These are phyloP conservation scores for Penicillium aurantiogriseum DNA, from an alignment of 2,329 filamentous ascomycete genomes.

Conservation along the genomic window DNA sequence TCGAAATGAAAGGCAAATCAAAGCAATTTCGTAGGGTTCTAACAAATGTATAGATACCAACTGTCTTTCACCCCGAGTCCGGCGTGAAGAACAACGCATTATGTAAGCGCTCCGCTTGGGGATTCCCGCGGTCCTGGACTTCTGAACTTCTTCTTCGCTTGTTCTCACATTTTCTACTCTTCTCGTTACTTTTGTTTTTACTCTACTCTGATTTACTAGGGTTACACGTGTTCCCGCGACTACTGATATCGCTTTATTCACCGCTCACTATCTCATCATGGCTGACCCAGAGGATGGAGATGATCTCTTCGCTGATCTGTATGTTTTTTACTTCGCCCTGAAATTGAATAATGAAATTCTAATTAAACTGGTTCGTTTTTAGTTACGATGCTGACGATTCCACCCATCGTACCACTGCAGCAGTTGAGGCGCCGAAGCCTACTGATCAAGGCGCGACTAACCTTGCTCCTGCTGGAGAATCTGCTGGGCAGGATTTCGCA, in stretches of 20 bases:
- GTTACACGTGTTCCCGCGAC: neutral
- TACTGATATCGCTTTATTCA: neutral
- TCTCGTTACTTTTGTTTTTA: neutral
- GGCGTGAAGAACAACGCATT: neutral
- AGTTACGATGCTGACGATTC: slow-evolving; percentile 69
- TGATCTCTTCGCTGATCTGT: slow-evolving; percentile 95
- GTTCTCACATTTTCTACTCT: neutral
- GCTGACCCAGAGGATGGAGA: slow-evolving; percentile 82
- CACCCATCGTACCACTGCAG: slow-evolving; percentile 34
- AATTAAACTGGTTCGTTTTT: slow-evolving; percentile 7
- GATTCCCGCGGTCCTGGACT: slow-evolving; percentile 15
- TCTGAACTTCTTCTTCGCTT: slow-evolving; percentile 16
- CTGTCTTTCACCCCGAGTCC: neutral
- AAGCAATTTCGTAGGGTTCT: neutral
- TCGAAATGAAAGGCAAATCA: neutral
- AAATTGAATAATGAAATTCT: slow-evolving; percentile 2
- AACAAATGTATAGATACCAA: neutral
- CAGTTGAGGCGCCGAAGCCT: slow-evolving; percentile 39
- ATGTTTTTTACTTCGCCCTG: slow-evolving; percentile 40
- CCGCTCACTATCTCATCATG: slow-evolving; percentile 53
- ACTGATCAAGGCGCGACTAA: slow-evolving; percentile 36
- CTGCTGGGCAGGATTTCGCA: slow-evolving; percentile 36
- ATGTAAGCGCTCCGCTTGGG: slow-evolving; percentile 21
- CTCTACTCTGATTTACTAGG: neutral
- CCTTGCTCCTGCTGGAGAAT: slow-evolving; percentile 30